Evolutionary conservation across 2,329 filamentous ascomycete species (phyloP).

Genomic region (Arachnopeziza araneosa): DNA sequence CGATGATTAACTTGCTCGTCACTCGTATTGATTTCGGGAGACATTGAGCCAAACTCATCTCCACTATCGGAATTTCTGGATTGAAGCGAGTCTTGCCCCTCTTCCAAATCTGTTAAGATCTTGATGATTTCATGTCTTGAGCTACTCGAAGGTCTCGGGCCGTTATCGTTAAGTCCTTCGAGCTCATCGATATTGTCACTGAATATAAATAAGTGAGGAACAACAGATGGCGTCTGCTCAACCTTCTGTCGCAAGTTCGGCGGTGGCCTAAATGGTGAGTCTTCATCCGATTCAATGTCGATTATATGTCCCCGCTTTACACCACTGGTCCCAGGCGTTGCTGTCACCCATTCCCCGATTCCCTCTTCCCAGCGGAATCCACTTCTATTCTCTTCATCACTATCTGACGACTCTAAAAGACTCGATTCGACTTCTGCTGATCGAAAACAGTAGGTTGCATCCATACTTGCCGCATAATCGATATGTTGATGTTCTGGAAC

Average conservation of each 20-base stretch:
- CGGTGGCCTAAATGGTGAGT: slow-evolving; percentile 19
- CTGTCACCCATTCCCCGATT: slow-evolving; percentile 51
- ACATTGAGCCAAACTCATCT: slow-evolving; percentile 5
- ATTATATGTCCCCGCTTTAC: slow-evolving; percentile 19
- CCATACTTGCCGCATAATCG: slow-evolving; percentile 27
- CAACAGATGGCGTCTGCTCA: not conserved
- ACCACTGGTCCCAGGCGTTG: slow-evolving; percentile 35
- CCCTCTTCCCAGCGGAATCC: slow-evolving; percentile 49
- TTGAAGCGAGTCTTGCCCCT: not conserved
- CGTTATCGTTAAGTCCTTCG: not conserved
- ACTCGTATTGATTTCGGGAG: not conserved
- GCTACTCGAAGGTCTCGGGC: not conserved
- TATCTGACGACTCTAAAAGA: not conserved
- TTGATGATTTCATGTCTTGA: not conserved
- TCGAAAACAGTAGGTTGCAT: slow-evolving; percentile 15
- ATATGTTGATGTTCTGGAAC: slow-evolving; percentile 24
- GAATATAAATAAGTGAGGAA: not conserved
- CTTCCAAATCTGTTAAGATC: not conserved
- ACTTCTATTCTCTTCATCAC: slow-evolving; percentile 4
- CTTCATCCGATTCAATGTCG: slow-evolving; percentile 11
- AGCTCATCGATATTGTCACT: not conserved
- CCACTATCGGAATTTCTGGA: not conserved
- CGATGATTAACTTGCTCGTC: not conserved
- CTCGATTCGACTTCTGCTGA: slow-evolving; percentile 4
- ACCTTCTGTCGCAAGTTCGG: slow-evolving; percentile 8